Evolutionary conservation across 2,329 filamentous ascomycete species (phyloP), one percentile per base, ranked within the genome.

Genomic region (Ceratocystis albifundus): DNA sequence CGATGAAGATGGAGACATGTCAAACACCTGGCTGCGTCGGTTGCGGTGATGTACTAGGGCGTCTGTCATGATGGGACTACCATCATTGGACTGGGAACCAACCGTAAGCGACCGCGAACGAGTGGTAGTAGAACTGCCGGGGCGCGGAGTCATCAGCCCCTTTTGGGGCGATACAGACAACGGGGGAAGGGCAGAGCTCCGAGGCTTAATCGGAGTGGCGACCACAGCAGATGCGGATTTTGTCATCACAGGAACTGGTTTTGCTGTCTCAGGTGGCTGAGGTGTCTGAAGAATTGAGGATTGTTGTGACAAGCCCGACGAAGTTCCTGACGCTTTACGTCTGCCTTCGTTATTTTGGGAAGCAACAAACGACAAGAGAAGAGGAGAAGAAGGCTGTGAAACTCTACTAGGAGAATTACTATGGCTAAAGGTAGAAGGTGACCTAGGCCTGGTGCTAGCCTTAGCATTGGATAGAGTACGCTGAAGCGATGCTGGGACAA

Each of bases 291-390:
- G 53, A 20, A 65, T 45, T 15, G 61, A 84, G 0, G 89, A 89
- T 70, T 91, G 88, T 70, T 94, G 89, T 0, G 91, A 94, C 57
- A 94, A 79, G 67, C 84, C 88, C 3, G 91, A 95, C 0, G 90
- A 90, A 70, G 88, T 93, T 72, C 89, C 95, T 2, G 94, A 97
- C 4, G 90, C 90, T 78, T 99, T 99, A 61, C 94, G 85, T 68
- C 92, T 85, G 55, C 79, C 78, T 68, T 97, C 92, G 65, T 85
- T 83, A 66, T 87, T 85, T 71, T 90, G 88, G 4, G 89, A 89
- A 12, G 93, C 89, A 68, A 93, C 90, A 74, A 99, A 99, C 4
- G 94, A 96, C 7, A 97, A 89, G n/a, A 97, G 80, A n/a, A 99
- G 79, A 0, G 94, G 94, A 4, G 90, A 95, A 0, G 89, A 93